phyloP scores from a whole-genome alignment of 495 filamentous ascomycete species.

The Beverwykella pulmonaria region DNA sequence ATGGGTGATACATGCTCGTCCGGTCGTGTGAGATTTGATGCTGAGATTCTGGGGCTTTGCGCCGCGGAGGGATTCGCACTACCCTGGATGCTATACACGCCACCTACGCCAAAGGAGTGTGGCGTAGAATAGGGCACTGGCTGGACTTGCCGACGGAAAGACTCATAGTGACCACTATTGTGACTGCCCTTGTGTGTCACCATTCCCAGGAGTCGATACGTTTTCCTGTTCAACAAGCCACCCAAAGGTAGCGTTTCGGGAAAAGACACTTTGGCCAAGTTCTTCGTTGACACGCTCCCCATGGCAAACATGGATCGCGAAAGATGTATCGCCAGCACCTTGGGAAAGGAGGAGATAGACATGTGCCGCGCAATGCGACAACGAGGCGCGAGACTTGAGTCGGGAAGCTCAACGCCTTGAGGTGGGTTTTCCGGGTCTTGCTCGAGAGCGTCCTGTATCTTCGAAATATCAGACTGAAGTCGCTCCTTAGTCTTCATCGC shows the following conservation, averaged over 20 bases:
- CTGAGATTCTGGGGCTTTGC: constrained; percentile 42
- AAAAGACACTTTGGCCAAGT: constrained; percentile 89
- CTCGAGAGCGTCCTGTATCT: constrained; percentile 63
- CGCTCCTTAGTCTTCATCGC: constrained; percentile 53
- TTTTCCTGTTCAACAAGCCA: constrained; percentile 72
- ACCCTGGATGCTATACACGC: constrained; percentile 62
- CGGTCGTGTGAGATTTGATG: constrained; percentile 16
- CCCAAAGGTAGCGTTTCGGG: constrained; percentile 82
- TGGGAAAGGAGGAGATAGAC: constrained; percentile 82
- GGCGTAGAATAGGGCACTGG: constrained; percentile 77
- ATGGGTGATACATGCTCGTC: constrained; percentile 23
- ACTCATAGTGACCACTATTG: constrained; percentile 95
- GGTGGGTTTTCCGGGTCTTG: constrained; percentile 78
- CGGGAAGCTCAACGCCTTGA: constrained; percentile 72
- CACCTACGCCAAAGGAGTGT: constrained; percentile 69
- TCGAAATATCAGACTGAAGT: constrained; percentile 59
- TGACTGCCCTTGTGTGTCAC: constrained; percentile 96
- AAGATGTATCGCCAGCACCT: constrained; percentile 86
- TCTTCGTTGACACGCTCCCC: constrained; percentile 76
- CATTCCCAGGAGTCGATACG: constrained; percentile 82
- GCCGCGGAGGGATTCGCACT: constrained; percentile 53
- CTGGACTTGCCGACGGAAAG: constrained; percentile 82
- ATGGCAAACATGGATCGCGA: constrained; percentile 61
- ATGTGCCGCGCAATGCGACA: constrained; percentile 83
- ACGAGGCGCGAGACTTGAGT: constrained; percentile 71